Conservation (phyloP, 768 basidiomycete genomes). For the Termitomyces sp. region DNA sequence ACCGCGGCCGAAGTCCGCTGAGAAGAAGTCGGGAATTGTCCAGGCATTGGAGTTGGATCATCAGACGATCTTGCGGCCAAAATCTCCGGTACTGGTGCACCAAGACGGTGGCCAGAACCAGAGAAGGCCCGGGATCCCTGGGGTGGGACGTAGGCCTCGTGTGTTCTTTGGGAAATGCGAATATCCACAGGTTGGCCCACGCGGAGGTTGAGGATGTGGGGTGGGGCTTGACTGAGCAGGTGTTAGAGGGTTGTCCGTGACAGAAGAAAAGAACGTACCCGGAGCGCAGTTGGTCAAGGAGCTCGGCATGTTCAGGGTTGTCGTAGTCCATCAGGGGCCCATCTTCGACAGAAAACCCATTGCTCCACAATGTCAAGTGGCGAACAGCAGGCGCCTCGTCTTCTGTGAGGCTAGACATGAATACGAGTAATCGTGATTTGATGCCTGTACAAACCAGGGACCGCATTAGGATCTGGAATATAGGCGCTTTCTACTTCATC, state of each 20-base stretch:
- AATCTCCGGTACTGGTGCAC: conserved; percentile 59
- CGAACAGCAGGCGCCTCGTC: conserved; percentile 59
- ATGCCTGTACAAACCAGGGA: conserved; percentile 15
- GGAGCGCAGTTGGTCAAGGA: conserved; percentile 71
- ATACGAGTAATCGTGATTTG: not conserved
- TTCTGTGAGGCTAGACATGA: not conserved
- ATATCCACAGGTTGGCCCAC: conserved; percentile 83
- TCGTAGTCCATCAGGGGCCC: conserved; percentile 82
- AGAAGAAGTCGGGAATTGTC: conserved; percentile 43
- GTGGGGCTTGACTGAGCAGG: conserved; percentile 63
- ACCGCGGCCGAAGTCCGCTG: conserved; percentile 15
- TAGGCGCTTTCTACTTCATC: conserved; percentile 80
- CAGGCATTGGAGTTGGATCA: conserved; percentile 42
- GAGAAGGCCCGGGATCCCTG: conserved; percentile 48
- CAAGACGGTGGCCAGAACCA: conserved; percentile 78
- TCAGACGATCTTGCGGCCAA: conserved; percentile 4
- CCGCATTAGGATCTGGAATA: conserved; percentile 66
- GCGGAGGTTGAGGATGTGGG: conserved; percentile 64
- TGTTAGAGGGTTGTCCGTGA: not conserved
- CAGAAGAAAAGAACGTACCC: conserved; percentile 50
- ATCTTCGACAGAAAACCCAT: conserved; percentile 91
- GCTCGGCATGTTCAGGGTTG: conserved; percentile 61
- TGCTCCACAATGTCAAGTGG: conserved; percentile 84
- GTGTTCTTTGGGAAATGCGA: conserved; percentile 60
- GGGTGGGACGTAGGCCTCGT: conserved; percentile 64